Conservation (phyloP, 1,139 yeast genomes). For the Candida neerlandica region DNA sequence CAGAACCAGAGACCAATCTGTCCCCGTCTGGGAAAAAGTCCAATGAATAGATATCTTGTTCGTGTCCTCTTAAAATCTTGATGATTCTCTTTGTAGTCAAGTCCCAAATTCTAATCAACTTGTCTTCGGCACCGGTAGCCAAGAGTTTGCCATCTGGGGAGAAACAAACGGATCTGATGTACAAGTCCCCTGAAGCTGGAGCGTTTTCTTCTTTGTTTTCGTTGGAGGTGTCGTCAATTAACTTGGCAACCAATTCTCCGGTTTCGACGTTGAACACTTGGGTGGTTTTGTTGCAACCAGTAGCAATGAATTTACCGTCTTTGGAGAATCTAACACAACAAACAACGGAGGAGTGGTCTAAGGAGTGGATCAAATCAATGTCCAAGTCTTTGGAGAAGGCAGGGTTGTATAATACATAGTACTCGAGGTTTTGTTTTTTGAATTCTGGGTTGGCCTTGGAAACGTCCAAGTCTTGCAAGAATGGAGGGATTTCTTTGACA, state of each 20-base stretch:
- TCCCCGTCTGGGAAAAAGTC: slow-evolving; percentile 96
- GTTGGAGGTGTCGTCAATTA: slow-evolving; percentile 69
- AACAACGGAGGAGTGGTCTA: slow-evolving; percentile 91
- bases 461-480: slow-evolving; percentile 80
- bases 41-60: slow-evolving; percentile 94
- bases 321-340: slow-evolving; percentile 94
- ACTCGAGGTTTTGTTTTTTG: slow-evolving; percentile 84
- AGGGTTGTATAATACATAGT: slow-evolving; percentile 89
- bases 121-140: slow-evolving; percentile 98
- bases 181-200: slow-evolving; percentile 72
- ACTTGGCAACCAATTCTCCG: slow-evolving; percentile 85
- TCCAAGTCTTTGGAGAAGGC: slow-evolving; percentile 70
- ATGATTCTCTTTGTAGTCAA: slow-evolving; percentile 83
- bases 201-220: slow-evolving; percentile 23
- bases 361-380: slow-evolving; percentile 84
- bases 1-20: slow-evolving; percentile 92
- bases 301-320: slow-evolving; percentile 92
- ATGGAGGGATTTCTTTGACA: slow-evolving; percentile 77
- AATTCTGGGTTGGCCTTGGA: slow-evolving; percentile 74
- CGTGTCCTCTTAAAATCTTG: slow-evolving; percentile 90
- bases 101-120: slow-evolving; percentile 96
- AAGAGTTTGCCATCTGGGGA: slow-evolving; percentile 94
- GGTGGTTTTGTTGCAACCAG: slow-evolving; percentile 96
- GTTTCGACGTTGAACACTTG: slow-evolving; percentile 92
- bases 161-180: slow-evolving; percentile 93